phyloP scores from a whole-genome alignment of 305 asterid species.

The Stenogyne calaminthoides region DNA sequence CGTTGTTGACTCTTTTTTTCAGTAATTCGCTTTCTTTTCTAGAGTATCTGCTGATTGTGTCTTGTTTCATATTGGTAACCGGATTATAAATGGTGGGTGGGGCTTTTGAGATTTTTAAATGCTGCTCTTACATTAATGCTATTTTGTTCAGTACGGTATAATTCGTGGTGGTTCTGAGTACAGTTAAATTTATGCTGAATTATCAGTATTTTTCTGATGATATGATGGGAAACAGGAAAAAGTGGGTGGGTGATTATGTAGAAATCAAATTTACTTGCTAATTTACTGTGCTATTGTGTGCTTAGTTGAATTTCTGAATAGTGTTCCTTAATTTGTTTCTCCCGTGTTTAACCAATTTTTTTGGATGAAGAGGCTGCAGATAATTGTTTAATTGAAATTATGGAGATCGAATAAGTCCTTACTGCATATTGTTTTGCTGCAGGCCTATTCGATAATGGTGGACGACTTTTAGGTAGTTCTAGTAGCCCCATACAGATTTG shows the following conservation, averaged over 20 bases:
- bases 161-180: background rate
- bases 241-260: background rate
- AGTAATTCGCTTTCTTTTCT: background rate
- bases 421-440: constrained; percentile 28
- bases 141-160: background rate
- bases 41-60: background rate
- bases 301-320: background rate
- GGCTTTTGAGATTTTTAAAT: constrained; percentile 9
- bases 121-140: constrained; percentile 5
- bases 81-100: background rate
- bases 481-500: constrained; percentile 97
- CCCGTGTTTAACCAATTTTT: background rate
- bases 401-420: background rate
- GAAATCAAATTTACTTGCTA: background rate
- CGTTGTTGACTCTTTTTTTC: constrained; percentile 10
- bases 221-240: background rate
- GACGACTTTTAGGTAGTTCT: constrained; percentile 74
- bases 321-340: background rate
- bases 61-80: background rate
- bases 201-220: constrained; percentile 4
- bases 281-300: background rate
- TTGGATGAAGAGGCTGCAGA: constrained; percentile 12
- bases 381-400: background rate
- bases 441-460: constrained; percentile 79
- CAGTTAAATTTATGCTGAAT: constrained; percentile 15